Evolutionary conservation across 352 stramenopile species (phyloP).

Genomic region (Phytophthora chlamydospora): DNA sequence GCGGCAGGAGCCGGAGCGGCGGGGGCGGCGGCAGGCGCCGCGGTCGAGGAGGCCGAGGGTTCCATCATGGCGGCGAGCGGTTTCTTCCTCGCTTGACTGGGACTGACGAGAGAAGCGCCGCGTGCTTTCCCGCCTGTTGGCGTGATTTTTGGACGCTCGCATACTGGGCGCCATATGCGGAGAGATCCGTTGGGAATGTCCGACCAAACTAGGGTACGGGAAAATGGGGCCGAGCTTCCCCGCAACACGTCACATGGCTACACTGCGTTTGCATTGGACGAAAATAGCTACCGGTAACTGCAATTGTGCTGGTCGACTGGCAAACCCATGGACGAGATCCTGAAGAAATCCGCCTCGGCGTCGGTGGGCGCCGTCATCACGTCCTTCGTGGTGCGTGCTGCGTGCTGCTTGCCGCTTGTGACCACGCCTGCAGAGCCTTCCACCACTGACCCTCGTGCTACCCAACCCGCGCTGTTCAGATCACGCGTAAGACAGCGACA

Average conservation of each 20-base stretch:
- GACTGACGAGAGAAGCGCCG: slow-evolving; percentile 1
- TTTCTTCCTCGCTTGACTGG: slow-evolving; percentile 27
- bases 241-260: slow-evolving; percentile 8
- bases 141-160: neutral
- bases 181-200: slow-evolving; percentile 22
- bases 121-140: slow-evolving; percentile 5
- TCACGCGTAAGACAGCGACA: slow-evolving; percentile 61
- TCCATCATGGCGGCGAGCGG: slow-evolving; percentile 34
- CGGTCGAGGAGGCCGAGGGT: slow-evolving; percentile 31
- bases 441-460: neutral
- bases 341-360: slow-evolving; percentile 69
- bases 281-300: slow-evolving; percentile 16
- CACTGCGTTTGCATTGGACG: slow-evolving; percentile 12
- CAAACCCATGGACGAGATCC: slow-evolving; percentile 62
- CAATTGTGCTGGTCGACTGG: neutral
- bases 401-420: slow-evolving; percentile 15
- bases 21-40: slow-evolving; percentile 3
- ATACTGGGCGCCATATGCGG: slow-evolving; percentile 34
- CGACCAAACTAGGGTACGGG: neutral
- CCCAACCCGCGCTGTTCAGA: slow-evolving; percentile 33
- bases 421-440: neutral
- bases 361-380: slow-evolving; percentile 75
- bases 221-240: slow-evolving; percentile 21
- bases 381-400: slow-evolving; percentile 66
- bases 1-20: slow-evolving; percentile 5